Evolutionary conservation across 2,329 filamentous ascomycete genomes (phyloP).

Genomic region (Verticillium isaacii): DNA sequence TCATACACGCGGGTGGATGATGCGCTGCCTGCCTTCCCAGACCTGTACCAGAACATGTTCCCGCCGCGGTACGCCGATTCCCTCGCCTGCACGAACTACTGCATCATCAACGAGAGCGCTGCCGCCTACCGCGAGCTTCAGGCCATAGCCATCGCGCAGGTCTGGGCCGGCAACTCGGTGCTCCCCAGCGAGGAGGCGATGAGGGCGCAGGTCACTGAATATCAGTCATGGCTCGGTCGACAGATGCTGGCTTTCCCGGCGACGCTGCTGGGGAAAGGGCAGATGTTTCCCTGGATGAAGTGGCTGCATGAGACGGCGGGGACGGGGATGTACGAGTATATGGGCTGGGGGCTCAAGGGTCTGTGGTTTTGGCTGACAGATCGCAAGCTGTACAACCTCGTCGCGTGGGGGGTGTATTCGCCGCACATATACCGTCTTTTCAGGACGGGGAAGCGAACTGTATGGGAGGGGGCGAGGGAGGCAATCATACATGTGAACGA

Average conservation of each 20-base stretch:
- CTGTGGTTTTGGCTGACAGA: slow-evolving; percentile 38
- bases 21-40: slow-evolving; percentile 21
- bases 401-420: slow-evolving; percentile 33
- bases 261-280: slow-evolving; percentile 20
- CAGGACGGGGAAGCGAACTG: slow-evolving; percentile 30
- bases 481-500: slow-evolving; percentile 26
- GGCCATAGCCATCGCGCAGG: slow-evolving; percentile 29
- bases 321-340: slow-evolving; percentile 30
- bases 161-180: slow-evolving; percentile 18
- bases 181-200: slow-evolving; percentile 32
- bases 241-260: slow-evolving; percentile 21
- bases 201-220: slow-evolving; percentile 24
- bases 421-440: slow-evolving; percentile 36
- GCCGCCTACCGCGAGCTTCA: slow-evolving; percentile 35
- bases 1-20: slow-evolving; percentile 20
- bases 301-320: slow-evolving; percentile 38
- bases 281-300: slow-evolving; percentile 27
- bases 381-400: slow-evolving; percentile 27
- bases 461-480: slow-evolving; percentile 32
- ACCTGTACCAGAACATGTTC: slow-evolving; percentile 39
- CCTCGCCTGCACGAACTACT: slow-evolving; percentile 36
- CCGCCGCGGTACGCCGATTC: slow-evolving; percentile 35
- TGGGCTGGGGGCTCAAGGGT: slow-evolving; percentile 33
- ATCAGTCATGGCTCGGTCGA: slow-evolving; percentile 26
- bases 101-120: slow-evolving; percentile 26